Base-by-base conservation (phyloP, 352 stramenopile genomes). In the Phytophthora fragariaefolia region DNA sequence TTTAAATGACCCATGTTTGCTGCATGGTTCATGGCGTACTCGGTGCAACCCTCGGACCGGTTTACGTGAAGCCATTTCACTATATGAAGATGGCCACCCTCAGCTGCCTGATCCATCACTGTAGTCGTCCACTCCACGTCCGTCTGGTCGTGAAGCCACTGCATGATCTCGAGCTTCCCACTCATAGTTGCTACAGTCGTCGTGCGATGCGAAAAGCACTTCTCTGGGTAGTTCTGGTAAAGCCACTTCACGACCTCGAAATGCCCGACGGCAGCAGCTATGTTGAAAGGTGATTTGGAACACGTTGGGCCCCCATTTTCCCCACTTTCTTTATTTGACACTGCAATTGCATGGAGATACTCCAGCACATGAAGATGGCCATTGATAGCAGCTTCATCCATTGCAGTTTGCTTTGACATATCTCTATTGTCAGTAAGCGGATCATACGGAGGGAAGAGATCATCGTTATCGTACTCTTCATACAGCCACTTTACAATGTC, bases 61-160 rank as follows among this genome's bases (percentile, higher is more conserved):
- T 57, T 57, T 15, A 12, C 1, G 32, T 57, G 50, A n/a, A 57
- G 50, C 50, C 50, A 46, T 32, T 46, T 45, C 50, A 57, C 50
- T 18, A 46, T 20, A 3, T 22, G 7, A 23, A 57, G 32, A 30
- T 46, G 28, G 8, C 32, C 23, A 7, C 18, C 20, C 28, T 20
- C 20, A 9, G 50, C 51, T 20, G 26, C 45, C 4, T 50, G 20
- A 38, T 63, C 61, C 61, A 58, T 69, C 6, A 20, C 24, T 24
- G 46, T 22, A 30, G 18, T 62, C n/a, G 40, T 46, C 58, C 58
- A 65, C 34, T 32, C 46, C 2, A 50, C n/a, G 9, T 58, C 36
- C n/a, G 27, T n/a, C 22, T 50, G 46, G 13, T 45, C 2, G 15
- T 61, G 60, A 40, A 68, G 50, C 60, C 60, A 68, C 58, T 62